A percentile compares a stretch with the other conserved stretches of the same genome.
phyloP scores from a whole-genome alignment of 352 stramenopile species.

The Globisporangium splendens region DNA sequence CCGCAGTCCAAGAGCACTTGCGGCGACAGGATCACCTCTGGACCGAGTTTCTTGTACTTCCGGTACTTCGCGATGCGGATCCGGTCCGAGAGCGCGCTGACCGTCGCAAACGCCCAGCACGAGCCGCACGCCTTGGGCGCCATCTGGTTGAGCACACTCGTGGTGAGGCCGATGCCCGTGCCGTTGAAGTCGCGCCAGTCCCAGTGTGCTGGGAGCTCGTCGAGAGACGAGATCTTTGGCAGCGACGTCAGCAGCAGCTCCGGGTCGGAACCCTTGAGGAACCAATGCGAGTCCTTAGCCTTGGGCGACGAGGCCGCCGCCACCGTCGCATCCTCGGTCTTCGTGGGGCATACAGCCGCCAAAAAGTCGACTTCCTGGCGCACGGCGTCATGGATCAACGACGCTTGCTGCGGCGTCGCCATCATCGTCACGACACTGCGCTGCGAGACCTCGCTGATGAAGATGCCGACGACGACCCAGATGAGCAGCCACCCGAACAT shows the following conservation, averaged over 20 bases:
- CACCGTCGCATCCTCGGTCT: conserved; percentile 6
- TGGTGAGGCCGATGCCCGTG: conserved; percentile 72
- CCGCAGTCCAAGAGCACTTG: conserved; percentile 73
- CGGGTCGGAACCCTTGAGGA: conserved; percentile 59
- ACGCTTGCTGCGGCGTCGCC: conserved; percentile 5
- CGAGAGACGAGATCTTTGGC: conserved; percentile 41
- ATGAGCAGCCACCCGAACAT: conserved; percentile 40
- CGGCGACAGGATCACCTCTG: conserved; percentile 62
- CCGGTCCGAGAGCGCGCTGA: conserved; percentile 70
- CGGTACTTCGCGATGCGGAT: conserved; percentile 68
- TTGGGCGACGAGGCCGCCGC: background rate
- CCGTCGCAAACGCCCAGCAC: conserved; percentile 74
- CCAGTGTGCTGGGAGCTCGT: conserved; percentile 65
- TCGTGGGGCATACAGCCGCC: conserved; percentile 21
- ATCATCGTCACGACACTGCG: conserved; percentile 13
- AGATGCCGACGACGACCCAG: conserved; percentile 49
- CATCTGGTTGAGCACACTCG: conserved; percentile 80
- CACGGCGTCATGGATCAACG: conserved; percentile 40
- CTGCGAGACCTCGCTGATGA: conserved; percentile 28
- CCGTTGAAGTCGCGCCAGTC: conserved; percentile 79
- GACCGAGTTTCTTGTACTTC: conserved; percentile 49
- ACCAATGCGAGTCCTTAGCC: conserved; percentile 53
- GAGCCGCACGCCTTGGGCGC: conserved; percentile 68
- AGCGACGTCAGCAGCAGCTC: conserved; percentile 46
- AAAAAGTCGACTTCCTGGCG: conserved; percentile 52